Conservation (phyloP, 2,329 filamentous ascomycete genomes). For the Polytolypa hystricis region DNA sequence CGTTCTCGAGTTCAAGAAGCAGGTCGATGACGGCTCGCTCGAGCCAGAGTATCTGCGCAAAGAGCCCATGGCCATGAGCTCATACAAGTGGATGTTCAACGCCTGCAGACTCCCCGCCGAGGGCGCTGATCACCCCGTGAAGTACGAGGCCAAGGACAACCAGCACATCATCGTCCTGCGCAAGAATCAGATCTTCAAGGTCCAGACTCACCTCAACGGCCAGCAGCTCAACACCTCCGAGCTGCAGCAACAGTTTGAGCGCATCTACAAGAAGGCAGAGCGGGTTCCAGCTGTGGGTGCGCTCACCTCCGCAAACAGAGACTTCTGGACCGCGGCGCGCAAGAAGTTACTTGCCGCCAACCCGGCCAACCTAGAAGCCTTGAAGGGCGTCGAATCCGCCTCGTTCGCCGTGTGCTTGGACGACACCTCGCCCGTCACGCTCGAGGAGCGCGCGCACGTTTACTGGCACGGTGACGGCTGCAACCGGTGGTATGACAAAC, state of each 20-base stretch:
- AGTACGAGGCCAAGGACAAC: slow-evolving; percentile 63
- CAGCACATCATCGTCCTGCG: slow-evolving; percentile 82
- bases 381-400: slow-evolving; percentile 75
- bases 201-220: slow-evolving; percentile 68
- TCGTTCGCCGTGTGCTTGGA: slow-evolving; percentile 91
- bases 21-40: slow-evolving; percentile 69
- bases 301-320: slow-evolving; percentile 84
- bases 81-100: slow-evolving; percentile 99
- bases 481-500: slow-evolving; percentile 98
- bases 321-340: slow-evolving; percentile 81
- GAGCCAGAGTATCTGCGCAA: slow-evolving; percentile 99
- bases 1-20: slow-evolving; percentile 84
- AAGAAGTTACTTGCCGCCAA: slow-evolving; percentile 64
- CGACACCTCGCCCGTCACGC: slow-evolving; percentile 78
- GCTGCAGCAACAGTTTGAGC: slow-evolving; percentile 78
- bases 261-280: slow-evolving; percentile 68
- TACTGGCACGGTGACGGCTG: slow-evolving; percentile 97
- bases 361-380: slow-evolving; percentile 62
- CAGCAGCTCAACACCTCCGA: slow-evolving; percentile 80
- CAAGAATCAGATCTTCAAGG: slow-evolving; percentile 97
- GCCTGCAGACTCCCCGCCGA: slow-evolving; percentile 72
- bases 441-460: slow-evolving; percentile 87
- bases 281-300: slow-evolving; percentile 65
- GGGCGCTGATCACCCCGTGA: slow-evolving; percentile 70
- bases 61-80: slow-evolving; percentile 94